Percentiles rank a stretch among this genome's conserved stretches.
These are phyloP conservation scores for Solanum lycopersicoides DNA, from an alignment of 257 asterid genomes.

Conservation along the genomic window DNA sequence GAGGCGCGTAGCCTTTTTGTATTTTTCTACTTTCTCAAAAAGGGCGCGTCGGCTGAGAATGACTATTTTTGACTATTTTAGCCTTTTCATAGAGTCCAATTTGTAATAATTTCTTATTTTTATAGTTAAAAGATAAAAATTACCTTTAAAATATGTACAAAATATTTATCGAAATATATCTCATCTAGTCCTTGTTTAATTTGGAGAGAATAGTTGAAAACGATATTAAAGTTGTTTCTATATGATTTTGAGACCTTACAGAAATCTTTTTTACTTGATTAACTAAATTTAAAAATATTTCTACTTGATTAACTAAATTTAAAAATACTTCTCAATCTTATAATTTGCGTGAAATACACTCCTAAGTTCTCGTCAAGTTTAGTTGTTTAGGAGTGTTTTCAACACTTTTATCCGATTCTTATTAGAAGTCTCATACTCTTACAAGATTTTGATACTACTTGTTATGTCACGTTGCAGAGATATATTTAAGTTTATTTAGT, in stretches of 20 bases:
- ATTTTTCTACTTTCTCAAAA: not conserved
- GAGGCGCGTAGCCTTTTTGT: not conserved
- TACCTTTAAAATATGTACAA: too few species aligned
- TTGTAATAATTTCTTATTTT: not conserved
- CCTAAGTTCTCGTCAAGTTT: rapidly evolving
- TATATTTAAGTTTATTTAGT: too few species aligned
- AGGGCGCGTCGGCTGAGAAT: not conserved
- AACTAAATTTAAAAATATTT: too few species aligned
- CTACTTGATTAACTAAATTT: too few species aligned
- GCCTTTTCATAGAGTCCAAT: not conserved
- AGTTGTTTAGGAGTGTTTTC: too few species aligned
- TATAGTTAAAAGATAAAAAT: not conserved
- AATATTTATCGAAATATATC: too few species aligned
- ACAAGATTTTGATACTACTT: too few species aligned
- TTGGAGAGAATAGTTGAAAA: too few species aligned
- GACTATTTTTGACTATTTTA: not conserved
- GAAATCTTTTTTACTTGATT: rapidly evolving
- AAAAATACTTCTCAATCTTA: too few species aligned
- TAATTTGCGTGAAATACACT: rapidly evolving
- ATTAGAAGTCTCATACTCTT: rapidly evolving
- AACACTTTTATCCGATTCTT: too few species aligned
- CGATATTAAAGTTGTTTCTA: rapidly evolving
- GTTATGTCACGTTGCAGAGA: too few species aligned
- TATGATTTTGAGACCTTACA: too few species aligned
- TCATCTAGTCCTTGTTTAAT: rapidly evolving